phyloP scores from a whole-genome alignment of 202 grass and related monocot species.

The Bolboschoenoplectus hybrid region DNA sequence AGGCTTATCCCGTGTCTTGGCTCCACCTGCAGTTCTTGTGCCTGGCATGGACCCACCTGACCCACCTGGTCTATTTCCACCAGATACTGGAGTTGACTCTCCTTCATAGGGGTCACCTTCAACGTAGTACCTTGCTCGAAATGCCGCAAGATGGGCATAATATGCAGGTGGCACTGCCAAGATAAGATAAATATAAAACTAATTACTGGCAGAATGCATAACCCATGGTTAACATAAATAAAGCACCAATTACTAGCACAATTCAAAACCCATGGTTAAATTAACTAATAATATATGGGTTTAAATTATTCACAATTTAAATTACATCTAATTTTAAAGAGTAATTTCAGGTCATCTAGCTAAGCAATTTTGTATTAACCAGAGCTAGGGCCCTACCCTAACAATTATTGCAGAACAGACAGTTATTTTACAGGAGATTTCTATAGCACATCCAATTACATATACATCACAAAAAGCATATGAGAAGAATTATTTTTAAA shows the following conservation, averaged over 20 bases:
- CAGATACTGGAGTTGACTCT: not conserved
- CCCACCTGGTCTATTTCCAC: not conserved
- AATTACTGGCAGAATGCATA: not conserved
- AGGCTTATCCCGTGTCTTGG: slow-evolving; percentile 45
- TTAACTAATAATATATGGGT: not conserved
- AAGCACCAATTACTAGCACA: not conserved
- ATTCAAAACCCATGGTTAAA: slow-evolving; percentile 1
- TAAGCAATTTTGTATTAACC: not conserved
- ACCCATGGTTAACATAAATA: not conserved
- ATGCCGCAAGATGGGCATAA: slow-evolving; percentile 75
- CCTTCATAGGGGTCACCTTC: slow-evolving; percentile 45
- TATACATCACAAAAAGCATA: not conserved
- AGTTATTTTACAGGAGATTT: not conserved
- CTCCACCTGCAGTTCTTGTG: not conserved
- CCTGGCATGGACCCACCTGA: not conserved
- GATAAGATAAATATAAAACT: not conserved
- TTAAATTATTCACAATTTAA: not conserved
- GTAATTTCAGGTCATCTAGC: slow-evolving; percentile 1
- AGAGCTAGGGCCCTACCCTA: not conserved
- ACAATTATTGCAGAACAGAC: not conserved
- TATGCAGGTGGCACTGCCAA: slow-evolving; percentile 70
- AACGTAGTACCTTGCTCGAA: slow-evolving; percentile 60
- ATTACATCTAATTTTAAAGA: not conserved
- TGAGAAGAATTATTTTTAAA: not conserved
- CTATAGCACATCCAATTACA: not conserved